Conservation (phyloP, 2,329 filamentous ascomycete genomes). For the Emmonsiellopsis sp. region DNA sequence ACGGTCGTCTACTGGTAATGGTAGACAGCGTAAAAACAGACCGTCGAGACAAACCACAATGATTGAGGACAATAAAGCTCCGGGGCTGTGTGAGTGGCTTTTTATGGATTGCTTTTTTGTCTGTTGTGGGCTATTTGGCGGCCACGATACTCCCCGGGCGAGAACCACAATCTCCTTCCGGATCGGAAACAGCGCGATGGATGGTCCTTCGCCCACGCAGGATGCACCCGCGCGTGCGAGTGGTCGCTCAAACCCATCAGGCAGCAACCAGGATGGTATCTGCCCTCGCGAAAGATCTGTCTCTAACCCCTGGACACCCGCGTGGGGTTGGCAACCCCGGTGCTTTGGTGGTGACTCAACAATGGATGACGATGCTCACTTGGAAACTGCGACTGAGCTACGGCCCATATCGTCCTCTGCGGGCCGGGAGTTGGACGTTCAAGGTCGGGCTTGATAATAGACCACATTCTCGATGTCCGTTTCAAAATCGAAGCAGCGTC, state of each 20-base stretch:
- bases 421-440: neutral
- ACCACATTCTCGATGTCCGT: neutral
- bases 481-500: neutral
- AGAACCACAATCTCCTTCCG: neutral
- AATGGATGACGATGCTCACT: neutral
- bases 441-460: neutral
- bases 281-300: neutral
- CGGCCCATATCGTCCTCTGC: neutral
- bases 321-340: slow-evolving; percentile 9
- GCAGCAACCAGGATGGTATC: neutral
- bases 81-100: slow-evolving; percentile 1
- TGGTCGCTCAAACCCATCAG: neutral
- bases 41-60: neutral
- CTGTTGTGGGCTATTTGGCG: neutral
- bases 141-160: neutral
- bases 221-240: neutral
- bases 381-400: neutral
- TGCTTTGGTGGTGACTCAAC: slow-evolving; percentile 5
- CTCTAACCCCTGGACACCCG: slow-evolving; percentile 7
- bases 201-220: neutral
- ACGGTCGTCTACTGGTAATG: neutral
- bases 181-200: neutral
- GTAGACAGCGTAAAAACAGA: neutral
- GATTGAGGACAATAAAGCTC: neutral
- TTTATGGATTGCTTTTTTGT: slow-evolving; percentile 3